Base-by-base conservation (phyloP, 1,139 yeast genomes). In the Geotrichum armillariae region DNA sequence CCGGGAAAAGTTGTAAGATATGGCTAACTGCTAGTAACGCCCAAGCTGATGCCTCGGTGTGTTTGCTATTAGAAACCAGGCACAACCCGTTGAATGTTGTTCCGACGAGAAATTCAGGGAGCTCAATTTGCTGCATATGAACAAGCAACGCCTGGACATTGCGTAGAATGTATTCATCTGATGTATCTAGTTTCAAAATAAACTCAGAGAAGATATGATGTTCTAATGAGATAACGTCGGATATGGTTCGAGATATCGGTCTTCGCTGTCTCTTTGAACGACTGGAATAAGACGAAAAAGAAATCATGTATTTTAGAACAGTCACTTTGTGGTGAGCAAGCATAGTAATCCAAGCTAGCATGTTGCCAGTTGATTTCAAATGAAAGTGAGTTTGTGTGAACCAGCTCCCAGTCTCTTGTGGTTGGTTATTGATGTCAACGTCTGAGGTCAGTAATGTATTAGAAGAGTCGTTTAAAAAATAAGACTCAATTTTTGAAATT, bases 341-440 rank as follows among this genome's bases (percentile, higher is more conserved):
- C 43, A 41, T 35, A 4, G 48, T 37, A 25, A 42, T 40, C 52
- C 52, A 49, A 3, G 48, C 39, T 2, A 40, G 22, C 2, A 38
- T 39, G 18, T 40, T 44, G 1, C 52, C 48, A 4, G 39, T 29
- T 4, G 41, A 8, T 27, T 40, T 49, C 8, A 49, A 33, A 22
- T 44, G 48, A 29, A 49, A 49, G 36, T 38, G 33, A 7, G 21
- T 32, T 21, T 49, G 48, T 1, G 27, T 14, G 20, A 49, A 49
- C 32, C 37, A 37, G 25, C 18, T 25, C 17, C 23, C 11, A 6
- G 21, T 12, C 2, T 6, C 31, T 23, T 40, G 25, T 11, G 27
- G 18, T 14, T 41, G 37, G 18, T 22, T 4, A n/a, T 32, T 32
- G 7, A 48, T 48, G 20, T 48, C 51, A 25, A 48, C 38, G 27